Percentiles rank a stretch among this genome's conserved stretches.
These are phyloP conservation scores for Polymyxa betae DNA, from an alignment of 208 protist genomes.

Conservation along the genomic window DNA sequence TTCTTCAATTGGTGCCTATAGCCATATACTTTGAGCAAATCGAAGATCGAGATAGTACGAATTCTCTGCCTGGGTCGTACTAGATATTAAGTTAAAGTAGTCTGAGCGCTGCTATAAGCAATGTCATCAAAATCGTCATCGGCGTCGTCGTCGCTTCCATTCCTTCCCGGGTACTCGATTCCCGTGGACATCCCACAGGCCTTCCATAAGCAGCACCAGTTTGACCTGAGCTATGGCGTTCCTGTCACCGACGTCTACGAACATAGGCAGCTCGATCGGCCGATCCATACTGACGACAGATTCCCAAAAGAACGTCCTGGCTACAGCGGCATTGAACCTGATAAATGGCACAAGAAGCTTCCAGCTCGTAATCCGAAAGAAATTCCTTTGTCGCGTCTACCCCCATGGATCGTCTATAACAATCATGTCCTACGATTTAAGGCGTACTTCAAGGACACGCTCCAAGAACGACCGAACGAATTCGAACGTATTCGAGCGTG, in stretches of 20 bases:
- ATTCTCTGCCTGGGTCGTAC: too few species aligned
- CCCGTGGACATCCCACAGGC: background rate
- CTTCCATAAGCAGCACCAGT: background rate
- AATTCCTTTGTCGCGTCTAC: background rate
- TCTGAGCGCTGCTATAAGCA: too few species aligned
- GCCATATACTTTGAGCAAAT: too few species aligned
- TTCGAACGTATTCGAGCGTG: constrained; percentile 84
- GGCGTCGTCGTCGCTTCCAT: background rate
- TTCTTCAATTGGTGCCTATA: too few species aligned
- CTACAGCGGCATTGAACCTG: background rate
- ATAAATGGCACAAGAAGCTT: background rate
- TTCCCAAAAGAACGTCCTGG: background rate
- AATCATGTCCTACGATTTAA: constrained; percentile 91
- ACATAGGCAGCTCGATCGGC: background rate
- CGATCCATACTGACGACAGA: background rate
- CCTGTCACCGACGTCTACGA: background rate
- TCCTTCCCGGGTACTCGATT: background rate
- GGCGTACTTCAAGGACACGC: constrained; percentile 88
- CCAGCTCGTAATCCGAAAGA: background rate
- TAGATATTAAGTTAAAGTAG: too few species aligned
- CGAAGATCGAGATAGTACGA: too few species aligned
- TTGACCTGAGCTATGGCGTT: background rate
- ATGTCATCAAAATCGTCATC: too few species aligned
- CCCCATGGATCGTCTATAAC: constrained; percentile 77
- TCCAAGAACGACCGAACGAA: constrained; percentile 85